Percentiles rank a stretch among this genome's conserved stretches.
Evolutionary conservation across 805 yeast species (phyloP).

Genomic region (Zygosaccharomyces bisporus): DNA sequence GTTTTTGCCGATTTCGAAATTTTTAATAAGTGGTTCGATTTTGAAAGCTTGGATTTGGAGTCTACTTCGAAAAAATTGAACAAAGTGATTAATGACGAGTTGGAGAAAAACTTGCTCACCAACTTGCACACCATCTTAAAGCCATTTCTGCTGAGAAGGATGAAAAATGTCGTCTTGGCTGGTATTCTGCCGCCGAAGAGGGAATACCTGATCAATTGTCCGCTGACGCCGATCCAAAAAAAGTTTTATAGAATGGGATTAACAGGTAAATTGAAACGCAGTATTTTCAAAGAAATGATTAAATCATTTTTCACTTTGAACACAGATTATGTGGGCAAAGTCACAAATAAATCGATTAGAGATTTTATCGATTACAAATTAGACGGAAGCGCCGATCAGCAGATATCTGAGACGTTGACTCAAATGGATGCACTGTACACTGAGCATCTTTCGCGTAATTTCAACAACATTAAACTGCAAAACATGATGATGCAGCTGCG

Average conservation of each 20-base stretch:
- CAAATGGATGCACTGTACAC: constrained; percentile 31
- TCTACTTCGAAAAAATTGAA: constrained; percentile 30
- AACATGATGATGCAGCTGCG: constrained; percentile 82
- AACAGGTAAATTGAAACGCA: constrained; percentile 41
- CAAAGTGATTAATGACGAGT: constrained; percentile 52
- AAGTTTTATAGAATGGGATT: constrained; percentile 56
- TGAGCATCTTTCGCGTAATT: constrained; percentile 38
- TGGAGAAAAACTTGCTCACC: constrained; percentile 59
- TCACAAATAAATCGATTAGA: constrained; percentile 38
- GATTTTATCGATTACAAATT: constrained; percentile 42
- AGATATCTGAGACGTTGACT: constrained; percentile 12
- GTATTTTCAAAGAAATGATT: constrained; percentile 46
- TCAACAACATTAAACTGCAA: constrained; percentile 52
- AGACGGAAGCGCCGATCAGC: constrained; percentile 8
- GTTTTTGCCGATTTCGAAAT: constrained; percentile 85
- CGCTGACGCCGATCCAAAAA: constrained; percentile 60
- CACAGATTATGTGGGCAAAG: constrained; percentile 29
- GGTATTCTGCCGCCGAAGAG: constrained; percentile 78
- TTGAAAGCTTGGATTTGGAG: constrained; percentile 47
- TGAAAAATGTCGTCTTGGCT: constrained; percentile 68
- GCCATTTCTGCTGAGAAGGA: constrained; percentile 80
- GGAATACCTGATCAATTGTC: constrained; percentile 77
- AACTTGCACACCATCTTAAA: constrained; percentile 83
- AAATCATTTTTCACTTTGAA: constrained; percentile 50
- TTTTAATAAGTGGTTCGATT: constrained; percentile 94